phyloP scores from a whole-genome alignment of 2,329 filamentous ascomycete genomes.

The Aphanocladium album region DNA sequence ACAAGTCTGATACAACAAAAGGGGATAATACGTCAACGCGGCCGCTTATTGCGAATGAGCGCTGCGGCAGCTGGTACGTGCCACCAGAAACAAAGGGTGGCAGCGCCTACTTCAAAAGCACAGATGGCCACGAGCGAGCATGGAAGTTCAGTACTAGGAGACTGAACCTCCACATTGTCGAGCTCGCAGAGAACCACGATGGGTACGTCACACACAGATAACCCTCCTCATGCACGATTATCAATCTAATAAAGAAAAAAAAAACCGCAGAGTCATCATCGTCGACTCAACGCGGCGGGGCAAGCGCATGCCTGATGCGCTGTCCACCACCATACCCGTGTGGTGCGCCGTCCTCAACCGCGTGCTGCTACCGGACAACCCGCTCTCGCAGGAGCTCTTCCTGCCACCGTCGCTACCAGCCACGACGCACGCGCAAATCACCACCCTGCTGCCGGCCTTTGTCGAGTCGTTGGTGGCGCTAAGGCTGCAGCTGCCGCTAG shows the following conservation, averaged over 20 bases:
- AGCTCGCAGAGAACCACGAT: slow-evolving; percentile 58
- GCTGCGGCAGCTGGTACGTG: slow-evolving; percentile 96
- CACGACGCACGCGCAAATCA: slow-evolving; percentile 71
- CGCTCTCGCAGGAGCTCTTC: slow-evolving; percentile 49
- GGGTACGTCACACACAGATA: slow-evolving; percentile 50
- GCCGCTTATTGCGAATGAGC: slow-evolving; percentile 84
- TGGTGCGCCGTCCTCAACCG: slow-evolving; percentile 88
- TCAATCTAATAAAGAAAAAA: too few relatives aligned
- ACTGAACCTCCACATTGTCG: slow-evolving; percentile 77
- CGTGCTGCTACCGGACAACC: slow-evolving; percentile 61
- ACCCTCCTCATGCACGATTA: too few relatives aligned
- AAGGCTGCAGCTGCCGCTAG: slow-evolving; percentile 48
- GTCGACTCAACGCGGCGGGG: slow-evolving; percentile 91
- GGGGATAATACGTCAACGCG: slow-evolving; percentile 30
- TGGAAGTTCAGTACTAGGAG: slow-evolving; percentile 86
- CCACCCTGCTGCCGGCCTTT: slow-evolving; percentile 53
- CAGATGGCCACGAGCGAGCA: slow-evolving; percentile 84
- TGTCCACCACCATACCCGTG: slow-evolving; percentile 89
- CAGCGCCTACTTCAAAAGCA: slow-evolving; percentile 95
- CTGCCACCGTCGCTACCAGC: slow-evolving; percentile 70
- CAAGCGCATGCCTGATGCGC: slow-evolving; percentile 90
- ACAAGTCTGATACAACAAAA: not conserved
- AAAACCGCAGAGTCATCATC: slow-evolving; percentile 62
- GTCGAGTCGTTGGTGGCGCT: slow-evolving; percentile 49
- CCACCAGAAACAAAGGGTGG: slow-evolving; percentile 57